A percentile compares a stretch with the other conserved stretches of the same genome.
These are phyloP conservation scores for Dalbergia cultrata DNA, from an alignment of 306 rosid species.

Conservation along the genomic window DNA sequence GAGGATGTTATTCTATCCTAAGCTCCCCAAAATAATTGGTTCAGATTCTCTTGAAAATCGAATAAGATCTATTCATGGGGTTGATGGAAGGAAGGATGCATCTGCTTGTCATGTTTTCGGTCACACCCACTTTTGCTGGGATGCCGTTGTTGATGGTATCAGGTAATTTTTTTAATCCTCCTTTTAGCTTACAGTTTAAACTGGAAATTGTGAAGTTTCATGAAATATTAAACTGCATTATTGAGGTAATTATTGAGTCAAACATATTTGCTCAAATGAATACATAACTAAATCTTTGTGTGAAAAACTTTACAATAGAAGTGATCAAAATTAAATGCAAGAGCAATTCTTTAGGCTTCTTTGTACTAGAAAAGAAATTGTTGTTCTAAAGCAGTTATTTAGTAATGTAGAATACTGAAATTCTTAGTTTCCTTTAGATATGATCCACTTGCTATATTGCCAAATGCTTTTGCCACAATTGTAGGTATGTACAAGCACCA, in stretches of 20 bases:
- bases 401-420: neutral
- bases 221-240: neutral
- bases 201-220: slow-evolving; percentile 20
- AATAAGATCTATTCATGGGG: slow-evolving; percentile 78
- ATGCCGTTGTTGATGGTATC: slow-evolving; percentile 75
- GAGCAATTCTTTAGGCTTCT: too few relatives aligned
- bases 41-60: slow-evolving; percentile 80
- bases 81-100: slow-evolving; percentile 55
- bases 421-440: slow-evolving; percentile 6
- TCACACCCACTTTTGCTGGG: slow-evolving; percentile 92
- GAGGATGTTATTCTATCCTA: slow-evolving; percentile 92
- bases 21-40: slow-evolving; percentile 87
- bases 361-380: too few relatives aligned
- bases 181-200: neutral
- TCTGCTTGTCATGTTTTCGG: slow-evolving; percentile 86
- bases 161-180: slow-evolving; percentile 55
- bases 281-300: too few relatives aligned
- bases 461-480: slow-evolving; percentile 36
- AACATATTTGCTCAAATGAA: too few relatives aligned
- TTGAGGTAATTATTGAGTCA: too few relatives aligned
- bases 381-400: neutral
- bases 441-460: neutral
- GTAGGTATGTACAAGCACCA: slow-evolving; percentile 90
- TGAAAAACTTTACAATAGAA: too few relatives aligned
- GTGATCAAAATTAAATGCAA: too few relatives aligned